Base-by-base conservation (phyloP, 2,329 filamentous ascomycete species). In the Chaetomiaceae sp. region DNA sequence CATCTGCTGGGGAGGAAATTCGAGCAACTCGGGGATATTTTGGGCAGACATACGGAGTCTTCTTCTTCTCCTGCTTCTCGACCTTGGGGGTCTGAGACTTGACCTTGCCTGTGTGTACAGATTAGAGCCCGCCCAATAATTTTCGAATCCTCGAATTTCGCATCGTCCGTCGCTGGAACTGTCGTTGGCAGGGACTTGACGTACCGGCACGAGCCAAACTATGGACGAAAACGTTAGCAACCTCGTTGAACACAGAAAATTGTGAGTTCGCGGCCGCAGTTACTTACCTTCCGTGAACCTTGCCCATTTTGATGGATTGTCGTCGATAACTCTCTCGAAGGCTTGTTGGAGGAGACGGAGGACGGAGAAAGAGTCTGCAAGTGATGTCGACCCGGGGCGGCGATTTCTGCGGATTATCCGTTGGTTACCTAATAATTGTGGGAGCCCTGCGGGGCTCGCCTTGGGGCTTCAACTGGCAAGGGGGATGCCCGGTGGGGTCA, bases 31-130 rank as follows among this genome's bases (percentile, higher is more conserved):
- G 43, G 37, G 30, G 2, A 7, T 43, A 13, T 10, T 25, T 9
- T 30, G 36, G 37, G 10, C 34, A 33, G 37, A 62, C 61, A 38
- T 62, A 63, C 61, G 61, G 61, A 43, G 58, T 58, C 61, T 63
- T 63, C 60, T 62, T 62, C 61, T 63, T 63, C 61, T 63, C 61
- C 57, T 62, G 60, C 61, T 62, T 62, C 53, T 63, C 61, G 37
- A 63, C 61, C 85, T 92, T 91, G 71, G 88, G 88, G 70, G 88
- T 92, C 79, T 92, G 89, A 79, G 89, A 92, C 88, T 95, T 95
- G 86, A 96, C 90, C 85, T 95, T 95, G 80, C 90, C 90, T 79
- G 61, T 55, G 43, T 27, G 32, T 30, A 44, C 16, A 43, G 29
- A 48, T 61, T 52, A 61, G 53, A 56, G 32, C 20, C 48, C 49